Base-by-base conservation (phyloP, 768 basidiomycete species). In the Leccinum broughii region DNA sequence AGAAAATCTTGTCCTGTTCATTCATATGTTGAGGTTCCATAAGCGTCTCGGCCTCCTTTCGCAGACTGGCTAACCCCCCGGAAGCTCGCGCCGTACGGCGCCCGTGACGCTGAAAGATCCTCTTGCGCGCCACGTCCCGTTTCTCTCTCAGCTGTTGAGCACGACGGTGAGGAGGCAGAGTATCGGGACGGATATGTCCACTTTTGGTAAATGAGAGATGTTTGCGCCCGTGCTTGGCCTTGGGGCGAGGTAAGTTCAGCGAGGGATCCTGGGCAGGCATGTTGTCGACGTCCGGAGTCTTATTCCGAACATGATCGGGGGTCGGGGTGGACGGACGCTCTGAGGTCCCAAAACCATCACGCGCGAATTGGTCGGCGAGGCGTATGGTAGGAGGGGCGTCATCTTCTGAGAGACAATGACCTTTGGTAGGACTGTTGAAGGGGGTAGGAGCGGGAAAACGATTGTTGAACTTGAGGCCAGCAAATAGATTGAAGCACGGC, bases 1-100 rank as follows among this genome's bases (percentile, higher is more conserved):
- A 39, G 48, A 75, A 72, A 20, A 74, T 64, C 13, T 11, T 53
- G 35, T 75, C 72, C 28, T 69, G 59, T 6, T 22, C 15, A 20
- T 51, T 30, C 68, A 72, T 67, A 14, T 37, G 20, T 4, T 37
- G 55, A 2, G 61, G 53, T 5, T 15, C 30, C 68, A 72, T 74
- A 10, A 68, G 22, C 51, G 10, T 1, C 49, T 68, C 54, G 6
- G 70, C 70, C 15, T 70, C 51, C 11, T 3, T 39, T 0, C 41
- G 57, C 3, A 73, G 60, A 22, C 14, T 11, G 0, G 4, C 5
- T n/a, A 73, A 4, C 1, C 26, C n/a, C 2, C 44, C 20, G 64
- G 53, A 48, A 6, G 56, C 56, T 7, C 44, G 35, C 2, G 24
- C 30, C 2, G 34, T 26, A 15, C 66, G 63, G 14, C 54, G 61